Base-by-base conservation (phyloP, 371 early-diverging fungal species). In the Apophysomyces trapeziformis region DNA sequence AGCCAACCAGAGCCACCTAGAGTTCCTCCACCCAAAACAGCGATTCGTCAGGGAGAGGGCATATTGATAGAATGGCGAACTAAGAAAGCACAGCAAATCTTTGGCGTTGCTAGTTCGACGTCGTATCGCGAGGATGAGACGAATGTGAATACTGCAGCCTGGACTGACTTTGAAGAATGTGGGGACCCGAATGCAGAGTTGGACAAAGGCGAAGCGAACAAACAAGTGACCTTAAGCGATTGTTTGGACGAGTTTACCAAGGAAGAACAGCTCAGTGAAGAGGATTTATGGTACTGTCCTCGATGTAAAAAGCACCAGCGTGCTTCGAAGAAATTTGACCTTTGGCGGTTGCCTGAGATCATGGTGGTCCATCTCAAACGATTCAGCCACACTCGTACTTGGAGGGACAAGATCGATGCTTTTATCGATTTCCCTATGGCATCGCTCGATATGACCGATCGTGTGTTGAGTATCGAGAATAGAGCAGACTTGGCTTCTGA, bases 221-320 rank as follows among this genome's bases (percentile, higher is more conserved):
- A 67, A 44, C 32, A 63, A 35, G 63, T 70, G 8, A 72, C 70
- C 0, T 68, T 90, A 0, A 69, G 76, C 5, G 85, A 89, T 57
- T 90, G 92, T 69, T 67, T 92, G 7, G 70, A 81, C 47, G 84
- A 85, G 66, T 92, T 86, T 67, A 77, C 85, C 16, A 79, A 83
- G 37, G 80, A 77, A 56, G 91, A 92, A 64, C 70, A 78, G 7
- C 73, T 92, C 18, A 80, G 84, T 8, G 85, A 86, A 13, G 82
- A 87, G 46, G 87, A 92, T 64, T 76, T 80, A 5, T 92, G 90
- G 90, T 75, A 72, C 58, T 92, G 92, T 60, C 86, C 89, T 1
- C 56, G 76, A 14, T 90, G 91, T 68, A 87, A 89, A 65, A 68
- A 69, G 39, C 77, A 77, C 41, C 81, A 88, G 7, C 69, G 73